Conservation (phyloP, 2,329 filamentous ascomycete genomes). For the Helicocarpus griseus region DNA sequence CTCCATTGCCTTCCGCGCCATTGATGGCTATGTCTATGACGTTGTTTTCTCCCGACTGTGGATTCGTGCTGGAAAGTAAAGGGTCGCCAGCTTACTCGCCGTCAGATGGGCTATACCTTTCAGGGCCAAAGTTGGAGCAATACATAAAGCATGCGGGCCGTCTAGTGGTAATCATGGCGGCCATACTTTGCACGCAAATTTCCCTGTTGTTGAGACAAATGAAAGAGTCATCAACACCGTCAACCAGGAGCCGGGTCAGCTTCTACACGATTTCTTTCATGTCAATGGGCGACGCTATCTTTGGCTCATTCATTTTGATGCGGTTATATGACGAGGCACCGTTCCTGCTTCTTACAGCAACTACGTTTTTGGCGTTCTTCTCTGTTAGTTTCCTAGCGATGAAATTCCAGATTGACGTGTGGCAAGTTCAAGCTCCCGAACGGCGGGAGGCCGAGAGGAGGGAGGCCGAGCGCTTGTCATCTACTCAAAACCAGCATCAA, state of each 20-base stretch:
- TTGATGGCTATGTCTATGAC: slow-evolving; percentile 50
- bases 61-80: slow-evolving; percentile 54
- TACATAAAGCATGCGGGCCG: slow-evolving; percentile 43
- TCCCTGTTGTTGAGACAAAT: slow-evolving; percentile 51
- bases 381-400: slow-evolving; percentile 54
- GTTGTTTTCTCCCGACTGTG: slow-evolving; percentile 57
- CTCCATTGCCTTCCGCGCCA: slow-evolving; percentile 42
- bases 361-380: slow-evolving; percentile 50
- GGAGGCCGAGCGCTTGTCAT: slow-evolving; percentile 22
- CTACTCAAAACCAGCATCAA: slow-evolving; percentile 2
- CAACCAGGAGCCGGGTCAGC: slow-evolving; percentile 53
- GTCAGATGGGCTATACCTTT: slow-evolving; percentile 42
- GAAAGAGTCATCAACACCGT: slow-evolving; percentile 55
- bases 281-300: slow-evolving; percentile 52
- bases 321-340: slow-evolving; percentile 47
- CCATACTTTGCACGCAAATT: slow-evolving; percentile 44
- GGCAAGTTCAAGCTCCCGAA: slow-evolving; percentile 48
- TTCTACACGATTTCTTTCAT: slow-evolving; percentile 55
- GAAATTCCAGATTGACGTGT: slow-evolving; percentile 58
- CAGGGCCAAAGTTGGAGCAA: slow-evolving; percentile 49
- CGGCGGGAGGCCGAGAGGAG: slow-evolving; percentile 28
- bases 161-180: slow-evolving; percentile 44
- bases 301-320: slow-evolving; percentile 46
- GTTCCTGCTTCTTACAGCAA: slow-evolving; percentile 46
- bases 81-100: slow-evolving; percentile 46